Evolutionary conservation across 2,329 filamentous ascomycete species (phyloP).

Genomic region (Talaromyces rugulosus): DNA sequence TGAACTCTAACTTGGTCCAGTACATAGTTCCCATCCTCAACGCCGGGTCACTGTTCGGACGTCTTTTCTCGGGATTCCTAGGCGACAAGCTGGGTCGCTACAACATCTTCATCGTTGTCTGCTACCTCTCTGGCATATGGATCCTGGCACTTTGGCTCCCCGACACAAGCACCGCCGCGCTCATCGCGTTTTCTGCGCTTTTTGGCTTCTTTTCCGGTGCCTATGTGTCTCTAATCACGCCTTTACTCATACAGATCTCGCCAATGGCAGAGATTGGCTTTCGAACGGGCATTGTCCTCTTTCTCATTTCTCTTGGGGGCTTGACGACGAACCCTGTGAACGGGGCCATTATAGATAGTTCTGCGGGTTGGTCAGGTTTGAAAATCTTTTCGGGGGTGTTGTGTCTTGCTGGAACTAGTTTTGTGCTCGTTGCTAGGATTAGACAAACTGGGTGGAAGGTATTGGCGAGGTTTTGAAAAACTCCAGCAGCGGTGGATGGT

Average conservation of each 20-base stretch:
- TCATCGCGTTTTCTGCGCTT: slow-evolving; percentile 26
- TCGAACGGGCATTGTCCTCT: not conserved
- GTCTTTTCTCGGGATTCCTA: slow-evolving; percentile 28
- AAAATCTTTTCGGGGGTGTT: slow-evolving; percentile 1
- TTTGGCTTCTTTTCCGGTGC: slow-evolving; percentile 31
- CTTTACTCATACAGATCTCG: not conserved
- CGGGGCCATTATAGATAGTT: not conserved
- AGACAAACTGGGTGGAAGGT: not conserved
- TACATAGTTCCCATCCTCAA: slow-evolving; percentile 29
- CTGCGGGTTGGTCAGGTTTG: not conserved
- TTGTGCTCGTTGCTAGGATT: not conserved
- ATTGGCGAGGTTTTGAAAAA: not conserved
- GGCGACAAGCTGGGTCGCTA: slow-evolving; percentile 29
- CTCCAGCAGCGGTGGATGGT: not conserved
- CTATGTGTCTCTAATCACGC: not conserved
- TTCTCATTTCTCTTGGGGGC: not conserved
- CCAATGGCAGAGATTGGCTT: not conserved
- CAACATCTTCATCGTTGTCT: slow-evolving; percentile 24
- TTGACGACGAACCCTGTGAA: slow-evolving; percentile 1
- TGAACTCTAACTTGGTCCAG: slow-evolving; percentile 18
- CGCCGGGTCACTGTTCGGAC: slow-evolving; percentile 29
- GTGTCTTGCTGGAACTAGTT: not conserved
- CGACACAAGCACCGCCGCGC: slow-evolving; percentile 18
- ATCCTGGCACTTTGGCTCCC: slow-evolving; percentile 26
- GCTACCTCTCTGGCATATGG: slow-evolving; percentile 19